Evolutionary conservation across 2,329 filamentous ascomycete genomes (phyloP).

Genomic region (Sordariomycetes sp.): DNA sequence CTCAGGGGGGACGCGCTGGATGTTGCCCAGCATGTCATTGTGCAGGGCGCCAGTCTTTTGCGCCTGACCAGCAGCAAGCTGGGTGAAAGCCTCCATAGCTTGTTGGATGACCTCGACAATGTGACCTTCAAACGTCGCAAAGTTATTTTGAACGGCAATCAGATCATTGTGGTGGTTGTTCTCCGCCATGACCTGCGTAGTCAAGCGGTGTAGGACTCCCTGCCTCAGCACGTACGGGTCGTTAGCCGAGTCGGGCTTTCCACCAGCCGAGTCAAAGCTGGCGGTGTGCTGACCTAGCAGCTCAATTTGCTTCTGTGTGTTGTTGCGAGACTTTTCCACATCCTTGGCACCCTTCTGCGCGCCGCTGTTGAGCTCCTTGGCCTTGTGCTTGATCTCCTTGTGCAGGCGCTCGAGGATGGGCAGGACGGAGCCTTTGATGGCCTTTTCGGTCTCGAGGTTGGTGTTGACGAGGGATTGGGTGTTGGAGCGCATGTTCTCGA

Average conservation of each 20-base stretch:
- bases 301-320: constrained; percentile 93
- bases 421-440: constrained; percentile 74
- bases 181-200: constrained; percentile 88
- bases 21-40: constrained; percentile 68
- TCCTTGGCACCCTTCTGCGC: constrained; percentile 80
- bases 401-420: constrained; percentile 87
- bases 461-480: constrained; percentile 85
- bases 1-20: constrained; percentile 70
- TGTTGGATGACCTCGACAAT: constrained; percentile 75
- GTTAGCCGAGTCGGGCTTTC: constrained; percentile 59
- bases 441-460: constrained; percentile 86
- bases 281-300: constrained; percentile 81
- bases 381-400: constrained; percentile 93
- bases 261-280: constrained; percentile 65
- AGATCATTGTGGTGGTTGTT: constrained; percentile 94
- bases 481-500: constrained; percentile 89
- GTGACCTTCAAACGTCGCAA: constrained; percentile 79
- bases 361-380: constrained; percentile 77
- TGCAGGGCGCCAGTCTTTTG: constrained; percentile 78
- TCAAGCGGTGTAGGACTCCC: constrained; percentile 72
- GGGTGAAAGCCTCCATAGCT: constrained; percentile 73
- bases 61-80: constrained; percentile 69
- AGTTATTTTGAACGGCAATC: constrained; percentile 83
- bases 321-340: constrained; percentile 78
- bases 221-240: constrained; percentile 86